phyloP scores from a whole-genome alignment of 805 yeast species.

The Teunomyces kruisii region DNA sequence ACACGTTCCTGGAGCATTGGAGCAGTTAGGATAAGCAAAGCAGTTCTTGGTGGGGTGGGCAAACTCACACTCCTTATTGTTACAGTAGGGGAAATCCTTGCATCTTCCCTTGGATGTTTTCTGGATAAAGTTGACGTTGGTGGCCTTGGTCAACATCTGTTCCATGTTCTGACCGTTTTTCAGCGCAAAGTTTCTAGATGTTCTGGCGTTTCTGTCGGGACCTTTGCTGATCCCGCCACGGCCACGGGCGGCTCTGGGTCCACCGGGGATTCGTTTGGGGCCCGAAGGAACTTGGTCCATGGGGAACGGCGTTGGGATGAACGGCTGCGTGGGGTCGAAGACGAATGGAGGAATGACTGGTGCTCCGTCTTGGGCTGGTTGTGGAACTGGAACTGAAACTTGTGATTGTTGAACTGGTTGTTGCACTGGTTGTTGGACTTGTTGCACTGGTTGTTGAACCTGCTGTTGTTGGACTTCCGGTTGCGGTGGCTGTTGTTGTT shows the following conservation, averaged over 20 bases:
- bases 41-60: conserved; percentile 82
- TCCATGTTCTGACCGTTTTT: conserved; percentile 42
- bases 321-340: conserved; percentile 1
- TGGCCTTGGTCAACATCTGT: conserved; percentile 39
- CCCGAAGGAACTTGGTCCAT: conserved; percentile 10
- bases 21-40: conserved; percentile 72
- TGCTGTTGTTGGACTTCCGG: no score
- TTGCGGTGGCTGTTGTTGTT: conserved; percentile 12
- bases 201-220: conserved; percentile 2
- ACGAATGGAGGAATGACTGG: conserved; percentile 1
- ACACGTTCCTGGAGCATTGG: conserved; percentile 80
- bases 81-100: conserved; percentile 69
- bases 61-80: conserved; percentile 63
- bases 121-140: conserved; percentile 37
- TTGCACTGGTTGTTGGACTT: conserved; percentile 8
- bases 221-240: conserved; percentile 27
- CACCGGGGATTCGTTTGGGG: conserved; percentile 9
- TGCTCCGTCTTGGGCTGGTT: conserved; percentile 2
- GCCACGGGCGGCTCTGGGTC: conserved; percentile 4
- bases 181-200: conserved; percentile 31
- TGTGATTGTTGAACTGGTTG: conserved; percentile 8
- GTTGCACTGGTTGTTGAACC: conserved; percentile 7
- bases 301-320: conserved; percentile 3
- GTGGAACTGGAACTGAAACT: background rate
- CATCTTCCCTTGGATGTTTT: conserved; percentile 65